Evolutionary conservation across 2,329 filamentous ascomycete genomes (phyloP).

Genomic region (Penicillium thymicola): DNA sequence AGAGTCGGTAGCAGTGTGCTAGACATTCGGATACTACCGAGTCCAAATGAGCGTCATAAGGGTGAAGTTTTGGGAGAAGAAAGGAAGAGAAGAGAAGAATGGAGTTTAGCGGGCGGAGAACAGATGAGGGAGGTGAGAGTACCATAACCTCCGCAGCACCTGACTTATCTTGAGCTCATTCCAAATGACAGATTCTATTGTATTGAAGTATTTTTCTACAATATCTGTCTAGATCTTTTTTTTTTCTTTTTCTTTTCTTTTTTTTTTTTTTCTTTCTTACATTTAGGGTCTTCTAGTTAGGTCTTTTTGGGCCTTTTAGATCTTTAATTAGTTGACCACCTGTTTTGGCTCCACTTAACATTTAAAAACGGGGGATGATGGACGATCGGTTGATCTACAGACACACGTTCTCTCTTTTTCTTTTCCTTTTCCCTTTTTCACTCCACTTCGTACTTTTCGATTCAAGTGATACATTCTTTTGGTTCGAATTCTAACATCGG

Average conservation of each 20-base stretch:
- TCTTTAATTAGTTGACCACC: neutral
- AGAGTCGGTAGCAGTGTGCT: constrained; percentile 14
- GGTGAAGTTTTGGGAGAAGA: constrained; percentile 11
- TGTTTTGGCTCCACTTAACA: constrained; percentile 2
- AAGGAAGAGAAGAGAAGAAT: constrained; percentile 9
- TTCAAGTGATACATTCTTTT: constrained; percentile 2
- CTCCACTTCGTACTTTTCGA: neutral
- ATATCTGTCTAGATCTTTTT: neutral
- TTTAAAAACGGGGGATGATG: neutral
- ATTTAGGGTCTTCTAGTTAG: neutral
- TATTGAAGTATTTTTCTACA: neutral
- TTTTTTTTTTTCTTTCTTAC: neutral
- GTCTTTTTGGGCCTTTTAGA: neutral
- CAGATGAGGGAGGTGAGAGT: neutral
- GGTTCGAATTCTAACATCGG: constrained; percentile 14
- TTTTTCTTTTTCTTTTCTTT: neutral
- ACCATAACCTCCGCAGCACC: constrained; percentile 7
- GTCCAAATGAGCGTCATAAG: constrained; percentile 14
- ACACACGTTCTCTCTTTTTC: neutral
- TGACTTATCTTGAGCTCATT: constrained; percentile 7
- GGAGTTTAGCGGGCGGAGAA: constrained; percentile 3
- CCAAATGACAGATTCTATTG: neutral
- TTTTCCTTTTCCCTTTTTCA: neutral
- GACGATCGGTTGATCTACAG: constrained; percentile 6
- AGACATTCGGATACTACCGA: constrained; percentile 16